Evolutionary conservation across 2,329 filamentous ascomycete species (phyloP).

Genomic region (Proliferodiscus dingleyae): DNA sequence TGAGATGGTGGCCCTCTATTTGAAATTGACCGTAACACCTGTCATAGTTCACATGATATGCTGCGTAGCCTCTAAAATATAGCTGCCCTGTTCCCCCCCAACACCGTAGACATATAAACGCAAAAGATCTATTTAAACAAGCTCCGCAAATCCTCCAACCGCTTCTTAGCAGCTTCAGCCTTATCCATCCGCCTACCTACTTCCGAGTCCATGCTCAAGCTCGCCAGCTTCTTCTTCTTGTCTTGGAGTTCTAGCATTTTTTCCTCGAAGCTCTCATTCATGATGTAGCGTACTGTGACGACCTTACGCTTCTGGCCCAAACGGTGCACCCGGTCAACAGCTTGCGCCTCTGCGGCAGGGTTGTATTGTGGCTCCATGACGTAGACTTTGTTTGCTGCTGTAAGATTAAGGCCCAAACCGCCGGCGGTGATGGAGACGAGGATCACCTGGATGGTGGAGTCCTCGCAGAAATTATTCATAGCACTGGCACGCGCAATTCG

Average conservation of each 20-base stretch:
- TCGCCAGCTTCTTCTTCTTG: constrained; percentile 89
- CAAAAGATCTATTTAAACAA: constrained; percentile 42
- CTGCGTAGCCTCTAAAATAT: not conserved
- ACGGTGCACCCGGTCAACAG: constrained; percentile 87
- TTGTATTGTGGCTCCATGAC: constrained; percentile 99
- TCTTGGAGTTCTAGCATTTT: constrained; percentile 86
- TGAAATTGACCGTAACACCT: not conserved
- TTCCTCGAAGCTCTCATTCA: constrained; percentile 87
- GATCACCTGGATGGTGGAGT: constrained; percentile 69
- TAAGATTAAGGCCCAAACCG: constrained; percentile 87
- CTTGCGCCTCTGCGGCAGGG: constrained; percentile 89
- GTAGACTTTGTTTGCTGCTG: constrained; percentile 78
- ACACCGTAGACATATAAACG: not conserved
- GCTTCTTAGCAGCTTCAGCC: constrained; percentile 29
- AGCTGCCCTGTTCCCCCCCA: not conserved
- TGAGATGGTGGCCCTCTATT: not conserved
- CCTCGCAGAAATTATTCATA: constrained; percentile 72
- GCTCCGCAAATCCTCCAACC: constrained; percentile 54
- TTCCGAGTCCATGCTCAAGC: constrained; percentile 70
- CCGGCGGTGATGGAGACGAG: constrained; percentile 90
- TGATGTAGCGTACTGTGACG: constrained; percentile 82
- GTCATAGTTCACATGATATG: not conserved
- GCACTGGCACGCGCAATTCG: constrained; percentile 68
- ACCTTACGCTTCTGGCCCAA: constrained; percentile 88
- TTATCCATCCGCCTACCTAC: constrained; percentile 28